These are phyloP conservation scores for Tolypocladium nubicola DNA, from an alignment of 2,329 filamentous ascomycete species.

Conservation along the genomic window DNA sequence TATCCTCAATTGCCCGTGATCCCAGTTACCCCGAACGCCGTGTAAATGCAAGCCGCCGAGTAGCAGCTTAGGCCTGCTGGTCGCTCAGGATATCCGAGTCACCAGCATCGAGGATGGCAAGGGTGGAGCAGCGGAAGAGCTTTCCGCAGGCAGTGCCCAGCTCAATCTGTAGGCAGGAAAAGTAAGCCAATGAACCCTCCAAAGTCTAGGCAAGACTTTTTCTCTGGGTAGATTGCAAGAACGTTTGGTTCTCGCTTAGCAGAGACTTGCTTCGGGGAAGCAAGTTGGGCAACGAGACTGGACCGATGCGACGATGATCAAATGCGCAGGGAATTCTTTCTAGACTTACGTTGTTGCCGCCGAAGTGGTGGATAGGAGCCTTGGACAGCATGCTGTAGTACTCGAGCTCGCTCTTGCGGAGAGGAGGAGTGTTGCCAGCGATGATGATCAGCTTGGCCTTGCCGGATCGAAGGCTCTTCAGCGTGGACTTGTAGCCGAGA, in stretches of 20 bases:
- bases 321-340: background rate
- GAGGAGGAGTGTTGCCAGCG: conserved; percentile 85
- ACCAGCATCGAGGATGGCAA: conserved; percentile 94
- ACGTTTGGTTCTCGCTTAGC: conserved; percentile 9
- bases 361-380: conserved; percentile 94
- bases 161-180: conserved; percentile 64
- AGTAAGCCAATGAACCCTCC: conserved; percentile 70
- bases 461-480: conserved; percentile 85
- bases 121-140: conserved; percentile 95
- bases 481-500: conserved; percentile 33
- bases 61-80: conserved; percentile 46
- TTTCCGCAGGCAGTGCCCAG: conserved; percentile 97
- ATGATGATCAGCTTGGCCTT: conserved; percentile 99
- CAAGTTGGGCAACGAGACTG: background rate
- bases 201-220: conserved; percentile 77
- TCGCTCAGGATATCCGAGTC: conserved; percentile 94
- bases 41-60: conserved; percentile 15
- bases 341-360: conserved; percentile 91
- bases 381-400: conserved; percentile 91
- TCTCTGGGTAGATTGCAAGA: conserved; percentile 64
- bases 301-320: background rate
- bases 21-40: conserved; percentile 33
- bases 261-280: conserved; percentile 8
- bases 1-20: conserved; percentile 23
- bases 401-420: conserved; percentile 96